phyloP scores from a whole-genome alignment of 1,284 basidiomycete species.

The Pterula multifida region DNA sequence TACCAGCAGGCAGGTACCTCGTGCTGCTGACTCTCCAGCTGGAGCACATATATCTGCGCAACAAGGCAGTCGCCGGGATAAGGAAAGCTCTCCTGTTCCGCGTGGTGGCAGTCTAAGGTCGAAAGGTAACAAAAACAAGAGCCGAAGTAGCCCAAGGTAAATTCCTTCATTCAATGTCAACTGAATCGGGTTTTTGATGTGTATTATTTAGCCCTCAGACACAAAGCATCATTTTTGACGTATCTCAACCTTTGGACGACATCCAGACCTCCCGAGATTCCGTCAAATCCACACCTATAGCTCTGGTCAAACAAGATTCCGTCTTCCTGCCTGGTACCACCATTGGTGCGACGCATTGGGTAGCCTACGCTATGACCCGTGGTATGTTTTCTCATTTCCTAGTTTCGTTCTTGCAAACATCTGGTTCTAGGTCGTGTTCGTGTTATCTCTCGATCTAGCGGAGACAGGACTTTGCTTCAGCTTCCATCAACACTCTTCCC shows the following conservation, averaged over 20 bases:
- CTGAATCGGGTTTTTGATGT: conserved; percentile 4
- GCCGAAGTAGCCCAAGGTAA: conserved; percentile 44
- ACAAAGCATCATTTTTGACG: conserved; percentile 65
- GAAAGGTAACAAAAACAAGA: conserved; percentile 31
- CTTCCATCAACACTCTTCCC: conserved; percentile 52
- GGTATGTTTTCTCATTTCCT: conserved; percentile 35
- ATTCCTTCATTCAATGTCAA: conserved; percentile 8
- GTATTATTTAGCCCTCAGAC: conserved; percentile 33
- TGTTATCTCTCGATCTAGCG: conserved; percentile 74
- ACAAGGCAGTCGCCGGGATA: conserved; percentile 37
- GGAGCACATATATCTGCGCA: conserved; percentile 18
- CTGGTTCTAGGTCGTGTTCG: conserved; percentile 54
- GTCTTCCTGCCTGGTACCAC: conserved; percentile 73
- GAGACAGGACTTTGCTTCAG: conserved; percentile 71
- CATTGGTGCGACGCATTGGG: conserved; percentile 79
- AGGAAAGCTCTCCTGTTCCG: conserved; percentile 57
- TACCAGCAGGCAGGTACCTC: conserved; percentile 21
- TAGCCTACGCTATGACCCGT: conserved; percentile 83
- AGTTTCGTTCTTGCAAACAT: conserved; percentile 2
- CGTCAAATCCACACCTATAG: conserved; percentile 73
- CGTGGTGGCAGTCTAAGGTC: conserved; percentile 29
- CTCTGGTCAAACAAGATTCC: conserved; percentile 69
- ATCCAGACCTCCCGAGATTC: conserved; percentile 60
- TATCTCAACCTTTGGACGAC: conserved; percentile 55
- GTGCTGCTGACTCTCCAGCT: conserved; percentile 30